These are phyloP conservation scores for Fusarium annulatum DNA, from an alignment of 2,329 filamentous ascomycete genomes.

Conservation along the genomic window DNA sequence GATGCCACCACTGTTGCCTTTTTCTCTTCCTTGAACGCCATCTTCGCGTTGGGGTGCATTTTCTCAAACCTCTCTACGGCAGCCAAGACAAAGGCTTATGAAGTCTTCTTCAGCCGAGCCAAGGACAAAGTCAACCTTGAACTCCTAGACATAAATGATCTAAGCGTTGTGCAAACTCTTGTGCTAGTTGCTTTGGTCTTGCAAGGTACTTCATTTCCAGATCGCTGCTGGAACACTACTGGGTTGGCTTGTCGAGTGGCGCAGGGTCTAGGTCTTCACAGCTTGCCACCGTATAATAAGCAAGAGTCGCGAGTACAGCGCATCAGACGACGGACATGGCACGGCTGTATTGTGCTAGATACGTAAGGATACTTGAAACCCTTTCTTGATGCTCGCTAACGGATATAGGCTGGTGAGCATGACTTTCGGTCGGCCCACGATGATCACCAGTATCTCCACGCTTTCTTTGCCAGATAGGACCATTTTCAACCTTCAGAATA, in stretches of 20 bases:
- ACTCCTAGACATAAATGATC: not conserved
- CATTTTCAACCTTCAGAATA: not conserved
- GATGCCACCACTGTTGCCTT: not conserved
- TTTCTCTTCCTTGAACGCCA: not conserved
- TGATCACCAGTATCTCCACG: not conserved
- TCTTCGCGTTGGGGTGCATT: not conserved
- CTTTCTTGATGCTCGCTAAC: not conserved
- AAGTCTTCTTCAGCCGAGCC: not conserved
- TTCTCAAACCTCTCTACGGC: not conserved
- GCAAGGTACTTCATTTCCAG: not conserved
- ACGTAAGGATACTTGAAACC: not conserved
- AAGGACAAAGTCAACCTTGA: not conserved
- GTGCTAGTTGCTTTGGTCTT: fast-evolving
- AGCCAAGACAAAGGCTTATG: not conserved
- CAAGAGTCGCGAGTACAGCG: not conserved
- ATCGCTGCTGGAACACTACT: not conserved
- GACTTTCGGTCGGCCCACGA: not conserved
- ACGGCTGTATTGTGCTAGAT: not conserved
- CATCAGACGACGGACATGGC: not conserved
- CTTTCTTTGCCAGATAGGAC: not conserved
- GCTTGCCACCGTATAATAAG: not conserved
- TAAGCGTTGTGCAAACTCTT: not conserved
- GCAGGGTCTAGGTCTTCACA: not conserved
- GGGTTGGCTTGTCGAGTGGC: not conserved
- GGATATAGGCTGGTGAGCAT: not conserved